Evolutionary conservation across 352 stramenopile genomes (phyloP), one percentile per base, ranked within the genome.

Genomic region (Pythium phragmitis): DNA sequence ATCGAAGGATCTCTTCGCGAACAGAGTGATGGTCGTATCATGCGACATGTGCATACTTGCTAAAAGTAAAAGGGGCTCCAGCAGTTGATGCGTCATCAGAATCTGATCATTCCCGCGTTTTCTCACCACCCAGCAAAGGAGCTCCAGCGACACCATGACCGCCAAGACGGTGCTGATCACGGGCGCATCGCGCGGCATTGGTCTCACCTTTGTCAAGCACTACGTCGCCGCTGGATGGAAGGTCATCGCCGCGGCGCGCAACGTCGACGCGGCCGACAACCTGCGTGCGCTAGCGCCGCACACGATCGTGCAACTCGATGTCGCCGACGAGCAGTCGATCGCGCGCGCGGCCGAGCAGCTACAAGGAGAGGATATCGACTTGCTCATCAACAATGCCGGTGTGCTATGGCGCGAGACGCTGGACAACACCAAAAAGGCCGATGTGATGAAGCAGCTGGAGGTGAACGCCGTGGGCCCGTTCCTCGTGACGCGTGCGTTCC

Each of bases 361-460:
- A 0, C 53, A 82, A 19, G 74, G 60, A 37, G 63, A 76, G 16
- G 46, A 65, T 4, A 77, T 91, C 34, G 76, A 91, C 49, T 28
- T 89, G 61, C 67, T 88, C 14, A 70, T 89, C 48, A 88, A 91
- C 73, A 91, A 88, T 46, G 82, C 77, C 41, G 76, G 76, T n/a
- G 80, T 85, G n/a, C 63, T 79, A 37, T 53, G 57, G 39, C 41
- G 46, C 13, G 65, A 65, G 30, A 58, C 30, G 4, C 46, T 85
- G 0, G 45, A 70, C 19, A 74, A 52, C 11, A 68, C 66, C 16
- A 73, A 72, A 12, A 84, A 82, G 57, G 72, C 80, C 11, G 62
- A 71, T n/a, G 33, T 88, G 16, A 71, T 87, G 68, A 60, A 52
- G 11, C 77, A 91, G 55, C 86, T 91, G 23, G 73, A 90, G 51